phyloP scores from a whole-genome alignment of 1,139 yeast genomes.

The Scheffersomyces titani region DNA sequence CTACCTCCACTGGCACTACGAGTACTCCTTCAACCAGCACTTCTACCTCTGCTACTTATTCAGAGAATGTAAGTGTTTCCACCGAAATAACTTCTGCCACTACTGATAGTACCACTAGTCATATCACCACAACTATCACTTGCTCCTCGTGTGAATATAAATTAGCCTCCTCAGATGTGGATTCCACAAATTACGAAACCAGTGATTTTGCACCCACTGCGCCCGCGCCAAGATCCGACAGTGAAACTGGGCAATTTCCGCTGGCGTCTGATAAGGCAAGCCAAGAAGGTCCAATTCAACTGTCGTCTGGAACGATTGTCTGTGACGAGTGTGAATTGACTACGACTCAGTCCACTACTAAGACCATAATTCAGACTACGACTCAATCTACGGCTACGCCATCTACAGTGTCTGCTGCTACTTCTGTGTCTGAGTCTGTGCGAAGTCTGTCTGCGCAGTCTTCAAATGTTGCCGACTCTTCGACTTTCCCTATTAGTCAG shows the following conservation, averaged over 20 bases:
- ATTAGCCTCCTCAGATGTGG: neutral
- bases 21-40: neutral
- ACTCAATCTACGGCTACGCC: neutral
- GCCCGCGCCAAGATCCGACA: neutral
- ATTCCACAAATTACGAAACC: neutral
- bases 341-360: neutral
- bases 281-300: neutral
- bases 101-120: too few species aligned
- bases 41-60: neutral
- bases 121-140: neutral
- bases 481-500: neutral
- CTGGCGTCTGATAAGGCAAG: neutral
- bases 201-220: neutral
- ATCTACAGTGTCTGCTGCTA: neutral
- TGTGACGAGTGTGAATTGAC: neutral
- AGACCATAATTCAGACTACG: neutral
- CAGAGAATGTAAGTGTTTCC: neutral
- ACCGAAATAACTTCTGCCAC: neutral
- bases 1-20: neutral
- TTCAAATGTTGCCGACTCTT: neutral
- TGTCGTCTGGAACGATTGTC: neutral
- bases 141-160: neutral
- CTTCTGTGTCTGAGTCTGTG: neutral
- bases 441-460: neutral
- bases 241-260: neutral